These are phyloP conservation scores for Rubroshorea leprosula DNA, from an alignment of 345 rosid species.

Conservation along the genomic window DNA sequence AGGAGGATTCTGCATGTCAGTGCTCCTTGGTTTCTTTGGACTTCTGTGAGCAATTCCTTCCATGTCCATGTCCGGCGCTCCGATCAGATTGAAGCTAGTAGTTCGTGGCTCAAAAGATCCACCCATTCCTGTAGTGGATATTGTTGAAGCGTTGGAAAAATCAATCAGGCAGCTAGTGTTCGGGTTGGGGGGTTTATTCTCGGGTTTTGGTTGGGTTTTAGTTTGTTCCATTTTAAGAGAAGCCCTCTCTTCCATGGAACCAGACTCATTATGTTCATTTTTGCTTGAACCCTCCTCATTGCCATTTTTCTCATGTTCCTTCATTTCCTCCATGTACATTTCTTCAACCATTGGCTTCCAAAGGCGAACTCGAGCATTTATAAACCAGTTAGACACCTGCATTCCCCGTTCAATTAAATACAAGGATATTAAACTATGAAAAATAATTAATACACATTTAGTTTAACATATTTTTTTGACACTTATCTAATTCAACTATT, in stretches of 20 bases:
- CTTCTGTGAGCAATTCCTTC: constrained; percentile 30
- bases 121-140: constrained; percentile 32
- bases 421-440: no score
- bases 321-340: constrained; percentile 60
- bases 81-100: constrained; percentile 31
- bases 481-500: no score
- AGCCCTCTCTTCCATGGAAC: constrained; percentile 10
- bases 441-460: no score
- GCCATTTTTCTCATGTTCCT: constrained; percentile 31
- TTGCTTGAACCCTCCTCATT: constrained; percentile 19
- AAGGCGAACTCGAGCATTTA: constrained; percentile 74
- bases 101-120: constrained; percentile 21
- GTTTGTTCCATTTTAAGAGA: constrained; percentile 20
- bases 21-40: constrained; percentile 35
- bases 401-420: constrained; percentile 4
- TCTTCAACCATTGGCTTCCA: constrained; percentile 95
- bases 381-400: constrained; percentile 74
- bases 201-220: constrained; percentile 21
- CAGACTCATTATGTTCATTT: constrained; percentile 17
- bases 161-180: constrained; percentile 16
- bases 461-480: no score
- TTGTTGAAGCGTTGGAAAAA: constrained; percentile 27
- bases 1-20: constrained; percentile 25
- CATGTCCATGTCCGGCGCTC: constrained; percentile 32
- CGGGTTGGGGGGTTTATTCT: constrained; percentile 17